phyloP scores from a whole-genome alignment of 78 protist genomes.

The Pigoraptor vietnamica region DNA sequence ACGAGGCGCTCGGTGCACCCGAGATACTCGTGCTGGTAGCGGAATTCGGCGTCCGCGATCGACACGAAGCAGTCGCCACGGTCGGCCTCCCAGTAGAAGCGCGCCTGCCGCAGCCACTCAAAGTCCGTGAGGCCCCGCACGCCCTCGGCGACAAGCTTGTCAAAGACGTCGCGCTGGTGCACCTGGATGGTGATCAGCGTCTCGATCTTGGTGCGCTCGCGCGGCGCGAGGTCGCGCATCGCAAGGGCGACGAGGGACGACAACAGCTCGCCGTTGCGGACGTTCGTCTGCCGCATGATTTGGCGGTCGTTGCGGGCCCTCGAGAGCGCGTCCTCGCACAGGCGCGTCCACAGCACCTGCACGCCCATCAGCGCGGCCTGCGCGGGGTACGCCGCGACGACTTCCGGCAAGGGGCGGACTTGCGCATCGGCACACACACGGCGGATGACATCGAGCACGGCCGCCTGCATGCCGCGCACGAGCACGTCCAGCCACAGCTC shows the following conservation, averaged over 20 bases:
- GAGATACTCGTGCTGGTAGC: constrained; percentile 76
- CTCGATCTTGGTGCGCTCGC: constrained; percentile 67
- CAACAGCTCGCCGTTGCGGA: background rate
- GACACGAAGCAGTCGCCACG: constrained; percentile 26
- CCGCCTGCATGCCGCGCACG: constrained; percentile 33
- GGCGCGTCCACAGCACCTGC: constrained; percentile 81
- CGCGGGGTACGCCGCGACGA: constrained; percentile 47
- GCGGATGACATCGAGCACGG: constrained; percentile 25
- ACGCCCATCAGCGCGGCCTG: constrained; percentile 63
- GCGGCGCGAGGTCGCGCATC: constrained; percentile 3
- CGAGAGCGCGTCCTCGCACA: constrained; percentile 44
- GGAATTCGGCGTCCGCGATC: constrained; percentile 71
- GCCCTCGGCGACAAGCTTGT: constrained; percentile 12
- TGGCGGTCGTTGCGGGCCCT: constrained; percentile 10
- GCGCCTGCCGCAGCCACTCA: constrained; percentile 79
- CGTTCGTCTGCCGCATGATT: background rate
- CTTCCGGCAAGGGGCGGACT: constrained; percentile 13
- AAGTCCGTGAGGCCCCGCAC: constrained; percentile 49
- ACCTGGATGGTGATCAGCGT: constrained; percentile 81
- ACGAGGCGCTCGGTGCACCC: constrained; percentile 82
- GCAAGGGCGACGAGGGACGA: constrained; percentile 9
- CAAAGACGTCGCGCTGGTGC: constrained; percentile 77
- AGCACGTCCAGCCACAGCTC: constrained; percentile 78
- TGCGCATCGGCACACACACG: background rate
- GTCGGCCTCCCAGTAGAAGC: constrained; percentile 70